Base-by-base conservation (phyloP, 805 yeast genomes). In the Cyberlindnera samutprakarnensis region DNA sequence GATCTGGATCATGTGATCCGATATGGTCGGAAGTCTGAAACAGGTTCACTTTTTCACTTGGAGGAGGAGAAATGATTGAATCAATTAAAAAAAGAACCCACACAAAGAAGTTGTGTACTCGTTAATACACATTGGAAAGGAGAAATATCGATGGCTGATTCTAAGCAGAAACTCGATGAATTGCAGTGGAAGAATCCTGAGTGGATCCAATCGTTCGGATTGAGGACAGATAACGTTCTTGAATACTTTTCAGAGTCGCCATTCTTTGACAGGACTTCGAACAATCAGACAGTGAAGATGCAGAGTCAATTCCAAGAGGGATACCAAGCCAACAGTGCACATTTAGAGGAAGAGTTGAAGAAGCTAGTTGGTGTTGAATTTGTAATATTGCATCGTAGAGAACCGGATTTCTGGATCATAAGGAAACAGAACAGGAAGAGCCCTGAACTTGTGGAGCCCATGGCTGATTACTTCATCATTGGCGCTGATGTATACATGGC, bases 131-230 rank as follows among this genome's bases (percentile, higher is more conserved):
- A 19, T 9, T 11, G 22, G 8, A 19, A 19, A 11, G 11, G 11
- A 19, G 11, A 19, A 9, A 25, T 6, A 14, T 8, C 10, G 17
- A 45, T 46, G 51, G 21, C 47, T 1, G 46, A 46, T 1, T 32
- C 32, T 5, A 45, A 66, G 30, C 64, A 66, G 19, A n/a, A n/a
- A n/a, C 63, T 88, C 18, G 96, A 88, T 51, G 96, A 90, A 49
- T 68, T 92, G 25, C 97, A 88, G 55, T 92, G 98, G 98, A 75
- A 88, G 43, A 80, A 92, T 4, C 97, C 98, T 1, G 98, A 92
- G 56, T 92, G 96, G 94, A 86, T 92, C 42, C 95, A 87, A 53
- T 72, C 78, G 32, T 78, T 77, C 53, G 96, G 95, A 0, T 70
- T 92, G 16, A 69, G 87, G 27, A 82, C 94, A 0, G 94, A 78